phyloP scores from a whole-genome alignment of 2,329 filamentous ascomycete species.

The Aspergillus bombycis region DNA sequence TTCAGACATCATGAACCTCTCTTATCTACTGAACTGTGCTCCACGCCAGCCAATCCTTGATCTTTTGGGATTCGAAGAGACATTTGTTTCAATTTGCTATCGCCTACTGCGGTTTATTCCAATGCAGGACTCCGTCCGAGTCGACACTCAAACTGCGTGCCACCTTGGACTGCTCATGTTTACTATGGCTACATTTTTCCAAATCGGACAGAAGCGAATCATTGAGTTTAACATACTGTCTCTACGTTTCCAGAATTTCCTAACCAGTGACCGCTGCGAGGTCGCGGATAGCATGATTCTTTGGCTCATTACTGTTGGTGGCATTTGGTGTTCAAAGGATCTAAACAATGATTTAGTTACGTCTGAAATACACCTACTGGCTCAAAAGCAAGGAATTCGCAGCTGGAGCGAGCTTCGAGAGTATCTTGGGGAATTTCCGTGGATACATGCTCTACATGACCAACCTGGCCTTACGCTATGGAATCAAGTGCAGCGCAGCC shows the following conservation, averaged over 20 bases:
- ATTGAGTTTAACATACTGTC: neutral
- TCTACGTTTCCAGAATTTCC: slow-evolving; percentile 4
- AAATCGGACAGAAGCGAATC: slow-evolving; percentile 7
- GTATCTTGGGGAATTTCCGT: neutral
- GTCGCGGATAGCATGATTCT: neutral
- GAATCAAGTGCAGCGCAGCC: neutral
- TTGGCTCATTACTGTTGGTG: neutral
- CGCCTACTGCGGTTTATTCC: slow-evolving; percentile 12
- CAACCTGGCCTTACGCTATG: neutral
- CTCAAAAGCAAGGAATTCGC: neutral
- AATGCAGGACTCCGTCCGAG: neutral
- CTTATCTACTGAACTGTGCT: slow-evolving; percentile 3
- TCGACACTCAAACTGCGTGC: slow-evolving; percentile 2
- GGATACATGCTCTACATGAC: slow-evolving; percentile 6
- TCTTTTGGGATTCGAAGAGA: slow-evolving; percentile 10
- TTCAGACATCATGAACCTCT: slow-evolving; percentile 8
- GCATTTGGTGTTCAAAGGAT: slow-evolving; percentile 2
- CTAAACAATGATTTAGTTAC: neutral
- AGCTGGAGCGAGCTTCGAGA: slow-evolving; percentile 1
- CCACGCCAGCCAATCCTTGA: slow-evolving; percentile 3
- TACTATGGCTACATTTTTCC: slow-evolving; percentile 9
- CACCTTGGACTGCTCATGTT: slow-evolving; percentile 11
- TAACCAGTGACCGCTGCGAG: neutral
- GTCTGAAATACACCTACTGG: neutral
- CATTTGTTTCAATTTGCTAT: slow-evolving; percentile 14